Evolutionary conservation across 2,329 filamentous ascomycete genomes (phyloP), one percentile per base, ranked within the genome.

Genomic region (Neopestalotiopsis clavispora): DNA sequence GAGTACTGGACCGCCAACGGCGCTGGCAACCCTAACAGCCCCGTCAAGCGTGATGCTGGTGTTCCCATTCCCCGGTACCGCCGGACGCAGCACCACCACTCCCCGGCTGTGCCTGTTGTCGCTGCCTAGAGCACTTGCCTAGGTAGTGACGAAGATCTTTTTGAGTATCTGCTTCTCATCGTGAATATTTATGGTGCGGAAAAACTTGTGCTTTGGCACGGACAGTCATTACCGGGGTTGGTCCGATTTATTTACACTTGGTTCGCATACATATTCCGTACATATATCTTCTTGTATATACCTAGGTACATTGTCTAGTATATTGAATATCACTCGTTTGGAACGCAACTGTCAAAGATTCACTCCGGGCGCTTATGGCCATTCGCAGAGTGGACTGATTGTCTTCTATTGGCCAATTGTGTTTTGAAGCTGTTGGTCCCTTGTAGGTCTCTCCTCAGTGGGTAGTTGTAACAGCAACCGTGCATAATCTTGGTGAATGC

Each of bases 1-100:
- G 72, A 70, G 1, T 81, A 80, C 71, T 81, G 76, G 74, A 67
- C 70, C n/a, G 71, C 64, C 10, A 68, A 72, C 20, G 71, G 71
- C 49, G 69, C 70, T 45, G 68, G 71, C 13, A 71, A 72, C 49
- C 71, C 72, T 20, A 72, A 71, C 42, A 69, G 60, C 57, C 66
- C 68, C 10, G 38, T 65, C 34, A 68, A 62, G 30, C 40, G 60
- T 17, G 42, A 56, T 13, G 20, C 38, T 1, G 57, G 60, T 5
- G 20, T 34, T 0, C 20, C 58, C 12, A 34, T 58, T 34, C 57
- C 57, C 17, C 57, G 57, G 4, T 59, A 30, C 57, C 57, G 57
- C 28, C 57, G 57, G 6, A 52, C 45, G 17, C 17, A 20, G 6
- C 45, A 52, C 17, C 45, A 52, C 45, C 45, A 52, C 17, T 52